A percentile compares a stretch with the other conserved stretches of the same genome.
Conservation (phyloP, 495 filamentous ascomycete genomes). For the Tetracladium setigerum region DNA sequence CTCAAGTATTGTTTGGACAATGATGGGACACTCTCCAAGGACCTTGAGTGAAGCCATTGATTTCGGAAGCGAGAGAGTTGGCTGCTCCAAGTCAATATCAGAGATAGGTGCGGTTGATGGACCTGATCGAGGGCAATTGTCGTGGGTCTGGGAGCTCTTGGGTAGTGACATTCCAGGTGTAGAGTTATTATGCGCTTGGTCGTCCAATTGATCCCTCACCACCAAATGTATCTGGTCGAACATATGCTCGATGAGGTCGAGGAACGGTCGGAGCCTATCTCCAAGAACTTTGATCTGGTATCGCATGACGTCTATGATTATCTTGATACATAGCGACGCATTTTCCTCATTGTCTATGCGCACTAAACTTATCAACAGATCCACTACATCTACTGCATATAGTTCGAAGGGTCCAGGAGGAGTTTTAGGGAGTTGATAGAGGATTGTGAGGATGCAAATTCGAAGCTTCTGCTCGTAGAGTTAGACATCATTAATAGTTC, state of each 20-base stretch:
- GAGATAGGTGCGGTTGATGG: conserved; percentile 76
- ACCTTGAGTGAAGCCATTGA: conserved; percentile 99
- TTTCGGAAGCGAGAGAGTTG: conserved; percentile 68
- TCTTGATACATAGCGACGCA: conserved; percentile 95
- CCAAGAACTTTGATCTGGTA: conserved; percentile 75
- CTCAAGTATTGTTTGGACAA: conserved; percentile 98
- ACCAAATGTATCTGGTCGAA: conserved; percentile 91
- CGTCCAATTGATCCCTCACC: conserved; percentile 88
- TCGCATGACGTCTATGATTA: conserved; percentile 89
- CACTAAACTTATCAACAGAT: conserved; percentile 80
- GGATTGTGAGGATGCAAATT: conserved; percentile 84
- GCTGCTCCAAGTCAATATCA: conserved; percentile 71
- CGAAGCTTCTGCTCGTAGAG: conserved; percentile 63
- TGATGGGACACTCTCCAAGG: conserved; percentile 93
- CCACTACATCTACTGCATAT: conserved; percentile 78
- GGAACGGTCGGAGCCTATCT: conserved; percentile 77
- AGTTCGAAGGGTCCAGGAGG: conserved; percentile 75
- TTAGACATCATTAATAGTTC: too few relatives aligned
- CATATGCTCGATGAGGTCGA: conserved; percentile 88
- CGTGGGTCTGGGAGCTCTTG: conserved; percentile 48
- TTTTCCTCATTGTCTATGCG: conserved; percentile 96
- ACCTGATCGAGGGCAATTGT: conserved; percentile 80
- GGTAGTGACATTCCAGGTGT: too few relatives aligned
- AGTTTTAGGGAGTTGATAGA: conserved; percentile 83
- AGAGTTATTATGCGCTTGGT: conserved; percentile 60